Evolutionary conservation across 2,329 filamentous ascomycete genomes (phyloP).

Genomic region (Chrysoporthe austroafricana): DNA sequence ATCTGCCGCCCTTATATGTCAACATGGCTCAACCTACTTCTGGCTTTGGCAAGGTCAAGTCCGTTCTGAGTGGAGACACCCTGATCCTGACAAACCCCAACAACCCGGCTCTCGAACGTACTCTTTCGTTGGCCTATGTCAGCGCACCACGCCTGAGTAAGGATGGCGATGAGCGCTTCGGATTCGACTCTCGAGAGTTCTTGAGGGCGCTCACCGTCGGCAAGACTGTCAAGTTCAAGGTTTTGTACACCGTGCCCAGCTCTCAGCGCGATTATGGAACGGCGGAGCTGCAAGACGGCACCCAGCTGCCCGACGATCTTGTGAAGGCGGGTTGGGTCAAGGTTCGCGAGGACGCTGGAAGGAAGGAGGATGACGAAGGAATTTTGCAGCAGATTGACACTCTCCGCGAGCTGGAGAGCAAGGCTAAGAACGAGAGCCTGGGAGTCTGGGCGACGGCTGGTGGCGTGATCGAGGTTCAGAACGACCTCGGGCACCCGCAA

Average conservation of each 20-base stretch:
- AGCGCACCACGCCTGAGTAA: slow-evolving; percentile 83
- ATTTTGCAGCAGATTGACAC: slow-evolving; percentile 73
- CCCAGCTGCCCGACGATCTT: slow-evolving; percentile 77
- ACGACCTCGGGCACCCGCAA: slow-evolving; percentile 78
- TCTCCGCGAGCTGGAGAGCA: slow-evolving; percentile 75
- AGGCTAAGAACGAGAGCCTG: slow-evolving; percentile 77
- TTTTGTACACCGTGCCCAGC: slow-evolving; percentile 86
- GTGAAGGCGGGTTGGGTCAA: slow-evolving; percentile 92
- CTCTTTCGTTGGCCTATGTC: slow-evolving; percentile 89
- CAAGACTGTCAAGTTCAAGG: slow-evolving; percentile 82
- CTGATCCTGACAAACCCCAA: slow-evolving; percentile 80
- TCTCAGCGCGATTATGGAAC: slow-evolving; percentile 87
- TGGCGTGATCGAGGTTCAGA: slow-evolving; percentile 74
- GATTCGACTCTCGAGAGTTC: slow-evolving; percentile 93
- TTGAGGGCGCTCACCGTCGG: slow-evolving; percentile 83
- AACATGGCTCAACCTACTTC: slow-evolving; percentile 15
- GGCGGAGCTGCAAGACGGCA: slow-evolving; percentile 75
- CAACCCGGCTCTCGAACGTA: slow-evolving; percentile 82
- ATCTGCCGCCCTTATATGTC: slow-evolving; percentile 19
- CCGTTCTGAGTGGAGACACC: slow-evolving; percentile 91
- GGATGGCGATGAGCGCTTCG: slow-evolving; percentile 90
- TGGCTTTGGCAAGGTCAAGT: slow-evolving; percentile 71
- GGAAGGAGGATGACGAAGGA: slow-evolving; percentile 85
- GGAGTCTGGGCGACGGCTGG: slow-evolving; percentile 76
- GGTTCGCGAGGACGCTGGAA: slow-evolving; percentile 90